Percentiles rank a stretch among this genome's conserved stretches.
Evolutionary conservation across 768 basidiomycete species (phyloP).

Genomic region (Hygrocybe coccinea): DNA sequence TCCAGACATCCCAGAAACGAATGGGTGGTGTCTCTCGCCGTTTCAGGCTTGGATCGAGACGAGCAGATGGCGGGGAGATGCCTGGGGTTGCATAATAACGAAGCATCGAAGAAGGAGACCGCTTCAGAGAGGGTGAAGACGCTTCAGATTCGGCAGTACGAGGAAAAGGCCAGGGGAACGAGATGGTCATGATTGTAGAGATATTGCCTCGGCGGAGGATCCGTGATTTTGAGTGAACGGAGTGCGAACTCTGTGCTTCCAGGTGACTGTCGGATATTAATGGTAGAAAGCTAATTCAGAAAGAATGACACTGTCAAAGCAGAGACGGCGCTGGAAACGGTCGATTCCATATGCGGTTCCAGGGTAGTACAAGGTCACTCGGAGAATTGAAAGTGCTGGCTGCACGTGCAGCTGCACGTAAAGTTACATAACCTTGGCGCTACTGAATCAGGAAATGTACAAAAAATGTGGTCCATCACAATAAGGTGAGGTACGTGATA

Average conservation of each 20-base stretch:
- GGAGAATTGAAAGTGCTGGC: no score
- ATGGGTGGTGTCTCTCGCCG: constrained; percentile 50
- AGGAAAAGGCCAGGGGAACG: constrained; percentile 5
- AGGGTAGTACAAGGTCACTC: no score
- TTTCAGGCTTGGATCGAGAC: constrained; percentile 65
- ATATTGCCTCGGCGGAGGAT: not conserved
- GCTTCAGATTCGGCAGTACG: not conserved
- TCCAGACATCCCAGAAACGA: constrained; percentile 68
- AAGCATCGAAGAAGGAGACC: constrained; percentile 19
- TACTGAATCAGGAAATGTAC: not conserved
- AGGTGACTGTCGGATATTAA: not conserved
- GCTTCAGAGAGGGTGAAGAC: not conserved
- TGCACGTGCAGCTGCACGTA: no score
- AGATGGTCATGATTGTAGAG: constrained; percentile 5
- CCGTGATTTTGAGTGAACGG: no score
- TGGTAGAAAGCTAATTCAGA: no score
- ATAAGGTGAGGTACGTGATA: not conserved
- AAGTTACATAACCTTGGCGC: not conserved
- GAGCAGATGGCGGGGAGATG: constrained; percentile 65
- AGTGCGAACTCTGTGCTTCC: no score
- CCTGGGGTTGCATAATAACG: constrained; percentile 64
- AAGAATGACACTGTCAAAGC: no score
- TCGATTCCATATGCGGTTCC: no score
- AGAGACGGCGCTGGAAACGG: no score
- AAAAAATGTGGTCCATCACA: not conserved